Percentiles rank a stretch among this genome's conserved stretches.
phyloP scores from a whole-genome alignment of 2,329 filamentous ascomycete species.

The Leptographium flavum region DNA sequence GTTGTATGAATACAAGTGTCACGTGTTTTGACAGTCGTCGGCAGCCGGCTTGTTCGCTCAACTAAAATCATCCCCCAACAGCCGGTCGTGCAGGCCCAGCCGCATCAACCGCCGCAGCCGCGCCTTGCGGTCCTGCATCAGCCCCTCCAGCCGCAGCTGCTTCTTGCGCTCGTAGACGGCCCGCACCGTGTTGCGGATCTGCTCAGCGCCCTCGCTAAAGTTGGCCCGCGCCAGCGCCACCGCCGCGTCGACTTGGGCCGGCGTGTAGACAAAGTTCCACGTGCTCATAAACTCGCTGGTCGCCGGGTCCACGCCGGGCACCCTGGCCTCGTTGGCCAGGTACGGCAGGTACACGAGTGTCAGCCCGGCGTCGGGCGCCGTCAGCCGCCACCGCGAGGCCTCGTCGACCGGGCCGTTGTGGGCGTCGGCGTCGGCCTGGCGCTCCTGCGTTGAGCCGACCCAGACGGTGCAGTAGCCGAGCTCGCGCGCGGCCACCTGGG shows the following conservation, averaged over 20 bases:
- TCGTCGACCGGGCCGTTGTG: slow-evolving; percentile 33
- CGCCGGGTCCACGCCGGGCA: slow-evolving; percentile 69
- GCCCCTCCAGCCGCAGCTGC: slow-evolving; percentile 41
- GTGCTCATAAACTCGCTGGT: slow-evolving; percentile 79
- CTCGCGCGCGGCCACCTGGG: slow-evolving; percentile 36
- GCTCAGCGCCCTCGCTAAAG: slow-evolving; percentile 66
- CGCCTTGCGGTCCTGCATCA: slow-evolving; percentile 19
- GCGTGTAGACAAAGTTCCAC: slow-evolving; percentile 96
- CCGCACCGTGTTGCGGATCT: slow-evolving; percentile 62
- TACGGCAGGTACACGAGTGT: slow-evolving; percentile 85
- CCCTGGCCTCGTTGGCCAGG: slow-evolving; percentile 58
- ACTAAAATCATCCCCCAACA: slow-evolving; percentile 56
- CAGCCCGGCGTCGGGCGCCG: slow-evolving; percentile 68
- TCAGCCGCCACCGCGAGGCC: slow-evolving; percentile 53
- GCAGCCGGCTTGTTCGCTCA: no score
- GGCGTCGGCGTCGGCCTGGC: slow-evolving; percentile 37
- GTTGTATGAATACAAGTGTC: neutral
- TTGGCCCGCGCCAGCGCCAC: slow-evolving; percentile 74
- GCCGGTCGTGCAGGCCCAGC: slow-evolving; percentile 35
- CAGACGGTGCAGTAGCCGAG: slow-evolving; percentile 89
- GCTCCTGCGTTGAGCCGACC: slow-evolving; percentile 75
- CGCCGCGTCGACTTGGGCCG: slow-evolving; percentile 76
- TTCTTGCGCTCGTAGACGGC: slow-evolving; percentile 93
- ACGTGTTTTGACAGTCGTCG: no score
- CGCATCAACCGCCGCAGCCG: slow-evolving; percentile 31